Percentiles rank a stretch among this genome's conserved stretches.
Conservation (phyloP, 306 rosid genomes). For the Vigna nakashimae region DNA sequence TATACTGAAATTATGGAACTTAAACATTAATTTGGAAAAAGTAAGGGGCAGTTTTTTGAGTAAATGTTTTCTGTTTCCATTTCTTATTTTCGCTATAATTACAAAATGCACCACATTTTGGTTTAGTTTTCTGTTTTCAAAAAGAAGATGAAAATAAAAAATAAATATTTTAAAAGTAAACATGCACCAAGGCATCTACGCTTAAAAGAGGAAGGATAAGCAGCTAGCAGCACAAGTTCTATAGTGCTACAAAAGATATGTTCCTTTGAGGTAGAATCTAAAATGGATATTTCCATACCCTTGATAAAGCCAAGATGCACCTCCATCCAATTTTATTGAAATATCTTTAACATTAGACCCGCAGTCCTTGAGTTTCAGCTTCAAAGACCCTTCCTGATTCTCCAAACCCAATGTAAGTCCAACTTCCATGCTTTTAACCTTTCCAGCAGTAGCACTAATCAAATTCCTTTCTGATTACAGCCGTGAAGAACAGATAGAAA, state of each 20-base stretch:
- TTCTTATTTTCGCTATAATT: not conserved
- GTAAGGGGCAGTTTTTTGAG: not conserved
- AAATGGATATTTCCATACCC: slow-evolving; percentile 63
- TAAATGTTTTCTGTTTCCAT: not conserved
- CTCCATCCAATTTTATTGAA: slow-evolving; percentile 84
- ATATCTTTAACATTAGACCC: slow-evolving; percentile 73
- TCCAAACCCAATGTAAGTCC: slow-evolving; percentile 76
- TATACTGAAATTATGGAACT: not conserved
- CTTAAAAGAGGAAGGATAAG: slow-evolving; percentile 15
- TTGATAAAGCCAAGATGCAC: slow-evolving; percentile 98
- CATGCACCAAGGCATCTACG: not conserved
- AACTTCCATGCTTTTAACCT: slow-evolving; percentile 92
- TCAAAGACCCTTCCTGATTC: slow-evolving; percentile 76
- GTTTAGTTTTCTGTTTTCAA: not conserved
- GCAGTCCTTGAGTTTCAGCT: slow-evolving; percentile 66
- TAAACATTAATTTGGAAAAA: not conserved
- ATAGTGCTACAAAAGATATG: slow-evolving; percentile 11
- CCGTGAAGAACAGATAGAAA: slow-evolving; percentile 35
- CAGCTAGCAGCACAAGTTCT: slow-evolving; percentile 26
- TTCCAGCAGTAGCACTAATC: slow-evolving; percentile 51
- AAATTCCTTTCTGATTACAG: slow-evolving; percentile 44
- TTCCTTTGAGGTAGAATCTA: slow-evolving; percentile 23
- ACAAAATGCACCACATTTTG: not conserved
- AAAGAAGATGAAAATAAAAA: not conserved
- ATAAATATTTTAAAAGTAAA: not conserved